Base-by-base conservation (phyloP, 306 rosid genomes). In the Fagus sylvatica region DNA sequence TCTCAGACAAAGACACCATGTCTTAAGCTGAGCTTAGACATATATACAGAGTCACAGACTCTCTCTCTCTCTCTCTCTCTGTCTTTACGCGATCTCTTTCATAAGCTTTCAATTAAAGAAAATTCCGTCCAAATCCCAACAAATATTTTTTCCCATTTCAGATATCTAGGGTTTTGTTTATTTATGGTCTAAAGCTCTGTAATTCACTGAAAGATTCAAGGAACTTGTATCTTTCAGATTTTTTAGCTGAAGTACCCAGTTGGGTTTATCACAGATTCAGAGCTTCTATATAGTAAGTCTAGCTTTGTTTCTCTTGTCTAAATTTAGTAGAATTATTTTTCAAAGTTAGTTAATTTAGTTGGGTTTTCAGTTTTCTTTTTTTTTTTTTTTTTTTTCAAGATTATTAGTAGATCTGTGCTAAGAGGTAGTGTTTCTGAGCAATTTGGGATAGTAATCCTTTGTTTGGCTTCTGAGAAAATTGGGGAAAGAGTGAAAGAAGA, bases 371-470 rank as follows among this genome's bases (percentile, higher is more conserved):
- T 72, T 16, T 60, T 78, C 33, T 72, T 69, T 72, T 70, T 55
- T n/a, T n/a, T n/a, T n/a, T n/a, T n/a, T n/a, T n/a, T n/a, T n/a
- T n/a, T n/a, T 55, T 32, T 19, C 37, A 83, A 73, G 57, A 71
- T 53, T 83, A 77, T 76, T 66, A 68, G 85, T 85, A 89, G 98
- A 95, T 92, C 97, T 92, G 94, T 87, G 82, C 74, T 75, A 79
- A 75, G 36, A 79, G 76, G 71, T 73, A 59, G 66, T 69, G 83
- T 37, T 48, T 76, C 55, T 74, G 73, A 60, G 87, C 78, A 69
- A 73, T 64, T 70, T 87, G 81, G 77, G 82, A 66, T 82, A 78
- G 36, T 53, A 68, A 53, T 4, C 54, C 72, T 71, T 71, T 36
- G 81, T 85, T 81, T 83, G 77, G 78, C 69, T 90, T 69, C 72